A percentile compares a stretch with the other conserved stretches of the same genome.
These are phyloP conservation scores for Mortierella sp. DNA, from an alignment of 371 early-diverging fungal genomes.

Conservation along the genomic window DNA sequence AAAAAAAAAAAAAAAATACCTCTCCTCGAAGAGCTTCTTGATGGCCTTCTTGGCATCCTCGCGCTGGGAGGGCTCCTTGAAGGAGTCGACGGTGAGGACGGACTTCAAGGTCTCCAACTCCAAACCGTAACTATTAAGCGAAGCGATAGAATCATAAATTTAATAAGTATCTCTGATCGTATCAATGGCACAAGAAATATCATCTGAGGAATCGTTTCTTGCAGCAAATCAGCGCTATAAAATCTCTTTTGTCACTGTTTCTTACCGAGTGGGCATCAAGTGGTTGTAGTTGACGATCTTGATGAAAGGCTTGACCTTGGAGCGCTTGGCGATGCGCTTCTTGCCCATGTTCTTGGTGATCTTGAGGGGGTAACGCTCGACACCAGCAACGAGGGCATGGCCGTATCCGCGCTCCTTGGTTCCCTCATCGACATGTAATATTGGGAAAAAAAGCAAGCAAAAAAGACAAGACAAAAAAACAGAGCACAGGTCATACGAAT, in stretches of 20 bases:
- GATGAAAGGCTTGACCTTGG: constrained; percentile 98
- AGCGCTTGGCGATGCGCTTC: constrained; percentile 95
- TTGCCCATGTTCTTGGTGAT: constrained; percentile 94
- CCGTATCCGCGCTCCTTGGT: constrained; percentile 95
- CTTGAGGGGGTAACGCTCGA: constrained; percentile 97
- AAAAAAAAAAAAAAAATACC: constrained; percentile 44
- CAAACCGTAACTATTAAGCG: constrained; percentile 73
- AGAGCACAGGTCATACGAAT: constrained; percentile 58
- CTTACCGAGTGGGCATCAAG: constrained; percentile 97
- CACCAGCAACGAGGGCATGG: constrained; percentile 97
- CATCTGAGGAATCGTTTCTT: background rate
- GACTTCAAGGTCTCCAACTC: constrained; percentile 92
- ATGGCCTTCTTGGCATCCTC: constrained; percentile 91
- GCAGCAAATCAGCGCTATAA: background rate
- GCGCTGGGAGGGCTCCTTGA: constrained; percentile 96
- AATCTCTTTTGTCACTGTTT: background rate
- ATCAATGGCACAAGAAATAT: background rate
- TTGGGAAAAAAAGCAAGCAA: constrained; percentile 26
- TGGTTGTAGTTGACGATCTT: constrained; percentile 99
- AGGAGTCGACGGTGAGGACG: constrained; percentile 86
- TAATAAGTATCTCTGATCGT: background rate
- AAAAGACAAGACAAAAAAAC: constrained; percentile 31
- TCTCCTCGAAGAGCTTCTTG: constrained; percentile 95
- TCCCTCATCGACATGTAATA: constrained; percentile 85
- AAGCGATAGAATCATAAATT: background rate